A percentile compares a stretch with the other conserved stretches of the same genome.
Conservation (phyloP, 352 stramenopile species). For the Blastocystis sp. region DNA sequence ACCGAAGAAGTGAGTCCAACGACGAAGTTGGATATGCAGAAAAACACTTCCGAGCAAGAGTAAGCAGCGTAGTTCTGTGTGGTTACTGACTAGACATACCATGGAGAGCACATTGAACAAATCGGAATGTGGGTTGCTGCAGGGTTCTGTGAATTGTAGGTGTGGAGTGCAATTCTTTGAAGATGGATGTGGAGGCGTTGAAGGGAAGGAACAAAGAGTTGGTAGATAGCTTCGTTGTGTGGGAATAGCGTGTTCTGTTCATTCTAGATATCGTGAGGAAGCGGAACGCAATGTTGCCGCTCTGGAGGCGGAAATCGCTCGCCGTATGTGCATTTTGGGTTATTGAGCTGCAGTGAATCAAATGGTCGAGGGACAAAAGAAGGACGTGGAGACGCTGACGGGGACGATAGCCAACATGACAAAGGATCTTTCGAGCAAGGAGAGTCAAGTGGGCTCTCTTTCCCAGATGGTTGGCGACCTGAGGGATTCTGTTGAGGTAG, state of each 20-base stretch:
- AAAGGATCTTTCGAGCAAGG: not conserved
- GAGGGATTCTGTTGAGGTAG: conserved; percentile 36
- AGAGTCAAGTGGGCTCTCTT: not conserved
- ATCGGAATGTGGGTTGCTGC: not conserved
- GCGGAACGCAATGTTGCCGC: not conserved
- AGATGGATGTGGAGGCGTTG: conserved; percentile 46
- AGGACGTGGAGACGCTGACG: conserved; percentile 30
- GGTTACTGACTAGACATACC: not conserved
- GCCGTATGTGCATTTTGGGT: not conserved
- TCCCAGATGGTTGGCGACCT: not conserved
- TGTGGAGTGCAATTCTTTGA: conserved; percentile 14
- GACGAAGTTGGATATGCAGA: not conserved
- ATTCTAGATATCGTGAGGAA: conserved; percentile 23
- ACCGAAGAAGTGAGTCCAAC: not conserved
- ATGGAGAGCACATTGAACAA: not conserved
- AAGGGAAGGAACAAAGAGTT: conserved; percentile 12
- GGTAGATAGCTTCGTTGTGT: conserved; percentile 36
- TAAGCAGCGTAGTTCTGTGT: not conserved
- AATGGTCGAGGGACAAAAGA: conserved; percentile 9
- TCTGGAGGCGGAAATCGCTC: conserved; percentile 20
- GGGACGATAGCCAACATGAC: conserved; percentile 6
- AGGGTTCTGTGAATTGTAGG: conserved; percentile 6
- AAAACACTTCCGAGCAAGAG: not conserved
- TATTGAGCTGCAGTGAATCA: conserved; percentile 35
- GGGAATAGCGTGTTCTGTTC: not conserved